Evolutionary conservation across 1,284 basidiomycete genomes (phyloP), one percentile per base, ranked within the genome.

Genomic region (Papiliotrema flavescens): DNA sequence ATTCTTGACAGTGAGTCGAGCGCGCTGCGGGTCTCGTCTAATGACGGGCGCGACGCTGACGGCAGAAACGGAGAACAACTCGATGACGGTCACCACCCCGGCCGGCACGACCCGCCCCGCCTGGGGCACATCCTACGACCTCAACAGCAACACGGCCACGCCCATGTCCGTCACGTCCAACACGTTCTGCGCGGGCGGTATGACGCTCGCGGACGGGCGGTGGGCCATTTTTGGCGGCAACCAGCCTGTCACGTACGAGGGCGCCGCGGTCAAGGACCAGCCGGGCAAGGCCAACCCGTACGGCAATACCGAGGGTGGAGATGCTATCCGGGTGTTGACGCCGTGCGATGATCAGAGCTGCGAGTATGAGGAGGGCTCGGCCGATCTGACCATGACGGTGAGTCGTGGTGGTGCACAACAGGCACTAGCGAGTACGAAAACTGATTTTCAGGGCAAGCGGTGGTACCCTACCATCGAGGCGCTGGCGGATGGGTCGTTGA

Each of bases 151-250:
- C 11, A 2, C 61, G 54, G 74, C 69, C 59, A 75, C 78, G 36
- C 63, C 79, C 3, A 80, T 94, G 87, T 86, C 88, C 55, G 82
- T 95, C 47, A 71, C 76, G 56, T 89, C 87, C 34, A 94, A 95
- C 74, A 82, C 84, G 5, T 95, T 96, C 78, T 93, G 78, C 58
- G 78, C 78, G 5, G 79, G 79, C 46, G 80, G 80, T 17, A 73
- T 69, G 49, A 70, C 76, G 1, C 65, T 81, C 35, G 80, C 78
- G 2, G 80, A 82, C 67, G 80, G 81, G 13, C 79, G 78, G n/a
- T 81, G 79, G 79, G 72, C 67, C 34, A 67, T 76, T 35, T 75
- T 76, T 54, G 79, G 79, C 46, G 79, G 79, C 45, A 91, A 91
- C 69, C 85, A 86, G 56, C 89, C 89, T 51, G 80, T 74, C 14